A percentile compares a stretch with the other conserved stretches of the same genome.
phyloP scores from a whole-genome alignment of 257 asterid species.

The Rubia yunnanensis region DNA sequence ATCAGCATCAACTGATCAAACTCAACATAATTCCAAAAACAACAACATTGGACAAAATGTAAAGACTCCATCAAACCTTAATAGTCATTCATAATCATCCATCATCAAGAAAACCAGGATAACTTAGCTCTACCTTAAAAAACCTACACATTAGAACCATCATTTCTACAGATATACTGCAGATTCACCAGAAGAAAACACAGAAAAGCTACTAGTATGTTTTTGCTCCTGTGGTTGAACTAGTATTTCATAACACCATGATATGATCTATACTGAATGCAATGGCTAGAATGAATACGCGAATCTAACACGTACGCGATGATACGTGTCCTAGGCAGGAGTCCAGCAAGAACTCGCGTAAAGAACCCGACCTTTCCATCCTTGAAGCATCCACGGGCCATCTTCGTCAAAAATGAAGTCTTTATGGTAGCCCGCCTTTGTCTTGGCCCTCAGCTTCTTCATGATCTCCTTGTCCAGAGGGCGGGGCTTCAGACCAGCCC shows the following conservation, averaged over 20 bases:
- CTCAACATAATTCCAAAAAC: background rate
- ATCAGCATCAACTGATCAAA: background rate
- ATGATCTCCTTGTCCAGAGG: conserved; percentile 40
- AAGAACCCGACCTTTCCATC: conserved; percentile 87
- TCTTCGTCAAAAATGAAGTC: conserved; percentile 73
- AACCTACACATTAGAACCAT: background rate
- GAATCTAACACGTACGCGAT: too few relatives aligned
- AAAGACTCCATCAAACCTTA: background rate
- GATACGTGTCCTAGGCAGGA: conserved; percentile 33
- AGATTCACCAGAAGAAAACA: background rate
- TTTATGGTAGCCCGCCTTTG: conserved; percentile 38
- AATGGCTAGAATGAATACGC: too few relatives aligned
- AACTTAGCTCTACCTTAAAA: background rate
- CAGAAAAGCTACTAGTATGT: background rate
- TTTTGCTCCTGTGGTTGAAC: too few relatives aligned
- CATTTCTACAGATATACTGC: background rate
- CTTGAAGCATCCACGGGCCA: conserved; percentile 82
- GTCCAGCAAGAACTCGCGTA: conserved; percentile 70
- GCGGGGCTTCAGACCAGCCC: conserved; percentile 75
- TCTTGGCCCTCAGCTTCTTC: conserved; percentile 46
- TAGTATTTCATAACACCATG: too few relatives aligned
- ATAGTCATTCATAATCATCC: background rate
- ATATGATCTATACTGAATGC: too few relatives aligned
- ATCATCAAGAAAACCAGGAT: background rate
- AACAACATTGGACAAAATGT: background rate